Conservation (phyloP, 2,329 filamentous ascomycete genomes). For the Raffaelea arxii region DNA sequence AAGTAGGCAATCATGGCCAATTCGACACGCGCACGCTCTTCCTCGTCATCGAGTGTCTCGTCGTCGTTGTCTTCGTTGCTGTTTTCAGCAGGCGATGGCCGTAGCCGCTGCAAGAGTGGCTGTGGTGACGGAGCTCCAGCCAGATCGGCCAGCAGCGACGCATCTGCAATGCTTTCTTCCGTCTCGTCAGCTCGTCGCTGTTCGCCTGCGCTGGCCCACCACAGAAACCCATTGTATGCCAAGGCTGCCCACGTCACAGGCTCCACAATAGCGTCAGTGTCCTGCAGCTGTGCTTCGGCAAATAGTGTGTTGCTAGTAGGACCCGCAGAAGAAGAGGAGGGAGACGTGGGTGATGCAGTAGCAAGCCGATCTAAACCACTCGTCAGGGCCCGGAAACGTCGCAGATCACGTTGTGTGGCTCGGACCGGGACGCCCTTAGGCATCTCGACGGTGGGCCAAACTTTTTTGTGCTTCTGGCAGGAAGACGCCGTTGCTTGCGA, state of each 20-base stretch:
- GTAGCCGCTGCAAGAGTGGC: background rate
- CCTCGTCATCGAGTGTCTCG: slow-evolving; percentile 22
- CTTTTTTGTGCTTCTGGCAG: too few species aligned
- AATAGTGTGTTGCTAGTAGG: background rate
- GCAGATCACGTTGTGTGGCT: slow-evolving; percentile 76
- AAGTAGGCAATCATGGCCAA: slow-evolving; percentile 73
- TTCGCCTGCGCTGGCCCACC: slow-evolving; percentile 81
- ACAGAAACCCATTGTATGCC: slow-evolving; percentile 77
- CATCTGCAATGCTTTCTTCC: slow-evolving; percentile 46
- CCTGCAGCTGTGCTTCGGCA: slow-evolving; percentile 24
- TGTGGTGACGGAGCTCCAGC: slow-evolving; percentile 6
- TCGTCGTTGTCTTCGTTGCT: slow-evolving; percentile 9
- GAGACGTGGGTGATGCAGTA: background rate
- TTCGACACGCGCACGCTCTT: slow-evolving; percentile 45
- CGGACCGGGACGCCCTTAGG: slow-evolving; percentile 57
- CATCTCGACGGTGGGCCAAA: slow-evolving; percentile 69
- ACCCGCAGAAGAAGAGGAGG: background rate
- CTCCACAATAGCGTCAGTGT: slow-evolving; percentile 48
- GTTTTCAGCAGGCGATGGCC: background rate
- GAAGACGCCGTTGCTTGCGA: slow-evolving; percentile 59
- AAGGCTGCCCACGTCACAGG: slow-evolving; percentile 61
- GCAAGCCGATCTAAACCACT: slow-evolving; percentile 16
- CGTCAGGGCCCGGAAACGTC: slow-evolving; percentile 64
- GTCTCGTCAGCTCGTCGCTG: slow-evolving; percentile 51
- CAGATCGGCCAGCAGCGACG: slow-evolving; percentile 45